Percentiles rank a stretch among this genome's conserved stretches.
Conservation (phyloP, 192 early-diverging fungal species). For the Backusella circina region DNA sequence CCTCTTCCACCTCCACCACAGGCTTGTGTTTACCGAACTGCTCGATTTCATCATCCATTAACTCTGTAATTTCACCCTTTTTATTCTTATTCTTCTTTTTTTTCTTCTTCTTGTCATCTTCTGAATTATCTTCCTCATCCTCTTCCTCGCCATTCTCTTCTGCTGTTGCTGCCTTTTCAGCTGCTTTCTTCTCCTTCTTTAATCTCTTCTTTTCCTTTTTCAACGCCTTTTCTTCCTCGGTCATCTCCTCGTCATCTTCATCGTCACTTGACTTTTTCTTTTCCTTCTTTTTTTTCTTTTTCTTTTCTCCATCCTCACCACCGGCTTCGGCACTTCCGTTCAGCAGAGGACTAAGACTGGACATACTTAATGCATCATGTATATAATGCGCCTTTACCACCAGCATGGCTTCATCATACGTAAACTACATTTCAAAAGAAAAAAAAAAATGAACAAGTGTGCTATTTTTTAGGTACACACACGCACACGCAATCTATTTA, state of each 20-base stretch:
- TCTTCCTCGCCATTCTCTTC: not conserved
- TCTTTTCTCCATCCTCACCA: not conserved
- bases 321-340: not conserved
- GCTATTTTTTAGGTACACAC: not conserved
- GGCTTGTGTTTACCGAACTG: not conserved
- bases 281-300: conserved; percentile 7
- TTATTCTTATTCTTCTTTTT: conserved; percentile 4
- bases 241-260: not conserved
- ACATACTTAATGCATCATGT: conserved; percentile 18
- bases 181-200: conserved; percentile 4
- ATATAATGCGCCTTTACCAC: conserved; percentile 16
- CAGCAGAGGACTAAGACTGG: conserved; percentile 8
- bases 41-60: not conserved
- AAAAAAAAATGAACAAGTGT: not conserved
- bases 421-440: conserved; percentile 16
- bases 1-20: not conserved
- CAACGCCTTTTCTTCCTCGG: not conserved
- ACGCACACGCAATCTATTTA: not conserved
- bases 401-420: conserved; percentile 17
- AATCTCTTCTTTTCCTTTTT: conserved; percentile 7
- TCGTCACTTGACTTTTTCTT: not conserved
- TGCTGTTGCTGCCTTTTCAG: not conserved
- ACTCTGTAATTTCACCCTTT: conserved; percentile 1
- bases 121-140: not conserved
- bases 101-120: conserved; percentile 3